A percentile compares a stretch with the other conserved stretches of the same genome.
phyloP scores from a whole-genome alignment of 2,329 filamentous ascomycete genomes.

The Aureobasidium sp. region DNA sequence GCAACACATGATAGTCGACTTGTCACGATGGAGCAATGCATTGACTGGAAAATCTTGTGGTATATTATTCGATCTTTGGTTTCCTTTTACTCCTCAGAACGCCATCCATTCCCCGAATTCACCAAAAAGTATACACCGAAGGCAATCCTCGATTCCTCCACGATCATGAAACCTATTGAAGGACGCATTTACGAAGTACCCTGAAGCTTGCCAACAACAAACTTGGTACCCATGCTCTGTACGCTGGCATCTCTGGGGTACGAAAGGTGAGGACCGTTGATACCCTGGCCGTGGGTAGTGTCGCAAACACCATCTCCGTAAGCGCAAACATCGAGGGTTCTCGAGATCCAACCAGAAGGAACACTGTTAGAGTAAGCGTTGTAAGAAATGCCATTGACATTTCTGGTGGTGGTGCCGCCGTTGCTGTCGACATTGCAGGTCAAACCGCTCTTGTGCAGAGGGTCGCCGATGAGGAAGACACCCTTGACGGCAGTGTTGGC shows the following conservation, averaged over 20 bases:
- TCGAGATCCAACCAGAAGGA: constrained; percentile 36
- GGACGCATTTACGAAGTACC: not conserved
- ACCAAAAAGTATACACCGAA: too few relatives aligned
- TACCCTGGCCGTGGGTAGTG: constrained; percentile 36
- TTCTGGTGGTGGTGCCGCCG: constrained; percentile 36
- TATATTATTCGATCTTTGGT: too few relatives aligned
- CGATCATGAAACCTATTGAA: too few relatives aligned
- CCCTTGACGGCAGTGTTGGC: constrained; percentile 40
- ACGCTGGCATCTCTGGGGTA: constrained; percentile 32
- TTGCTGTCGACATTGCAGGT: constrained; percentile 41
- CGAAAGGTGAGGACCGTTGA: constrained; percentile 35
- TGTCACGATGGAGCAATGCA: too few relatives aligned
- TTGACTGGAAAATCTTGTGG: too few relatives aligned
- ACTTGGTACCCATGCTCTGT: constrained; percentile 35
- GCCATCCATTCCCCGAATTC: too few relatives aligned
- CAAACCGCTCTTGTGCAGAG: constrained; percentile 36
- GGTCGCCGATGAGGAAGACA: constrained; percentile 41
- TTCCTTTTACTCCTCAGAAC: too few relatives aligned
- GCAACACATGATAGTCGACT: too few relatives aligned
- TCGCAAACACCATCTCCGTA: constrained; percentile 44
- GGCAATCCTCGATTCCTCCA: too few relatives aligned
- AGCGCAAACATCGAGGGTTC: constrained; percentile 42
- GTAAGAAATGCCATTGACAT: constrained; percentile 34
- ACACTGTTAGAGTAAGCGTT: constrained; percentile 24
- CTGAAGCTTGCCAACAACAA: constrained; percentile 26